Conservation (phyloP, 768 basidiomycete species). For the Calocera cornea region DNA sequence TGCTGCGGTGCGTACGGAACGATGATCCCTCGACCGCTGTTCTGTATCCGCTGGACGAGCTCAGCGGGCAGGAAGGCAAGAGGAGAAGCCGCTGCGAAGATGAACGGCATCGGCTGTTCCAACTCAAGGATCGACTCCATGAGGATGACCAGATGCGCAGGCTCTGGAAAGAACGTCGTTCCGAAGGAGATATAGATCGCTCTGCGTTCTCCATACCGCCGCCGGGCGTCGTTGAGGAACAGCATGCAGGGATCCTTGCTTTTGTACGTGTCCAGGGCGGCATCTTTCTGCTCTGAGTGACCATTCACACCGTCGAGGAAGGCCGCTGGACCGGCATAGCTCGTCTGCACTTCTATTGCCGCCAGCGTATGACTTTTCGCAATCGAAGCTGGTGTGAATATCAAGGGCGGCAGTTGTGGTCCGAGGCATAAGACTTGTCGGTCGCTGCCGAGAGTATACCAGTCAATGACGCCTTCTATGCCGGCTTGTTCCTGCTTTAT, state of each 20-base stretch:
- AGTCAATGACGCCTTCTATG: neutral
- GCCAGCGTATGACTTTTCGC: neutral
- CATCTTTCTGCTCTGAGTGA: neutral
- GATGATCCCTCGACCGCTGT: neutral
- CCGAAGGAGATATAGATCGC: conserved; percentile 1
- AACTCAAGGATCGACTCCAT: neutral
- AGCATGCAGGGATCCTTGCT: neutral
- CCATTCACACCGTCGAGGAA: neutral
- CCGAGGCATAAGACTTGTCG: neutral
- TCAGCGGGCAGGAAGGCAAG: neutral
- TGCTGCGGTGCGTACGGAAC: neutral
- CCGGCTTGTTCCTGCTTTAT: neutral
- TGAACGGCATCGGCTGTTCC: neutral
- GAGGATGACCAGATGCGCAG: neutral
- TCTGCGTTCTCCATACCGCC: neutral
- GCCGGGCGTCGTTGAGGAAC: neutral
- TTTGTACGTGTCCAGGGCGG: neutral
- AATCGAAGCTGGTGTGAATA: neutral
- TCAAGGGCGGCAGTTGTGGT: neutral
- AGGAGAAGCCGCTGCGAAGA: neutral
- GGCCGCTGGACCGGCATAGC: neutral
- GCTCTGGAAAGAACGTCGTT: neutral
- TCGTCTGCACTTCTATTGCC: neutral
- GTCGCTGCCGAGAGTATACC: neutral
- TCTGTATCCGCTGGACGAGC: neutral